Percentiles rank a stretch among this genome's conserved stretches.
These are phyloP conservation scores for Noccaea bulbosa DNA, from an alignment of 345 rosid genomes.

Conservation along the genomic window DNA sequence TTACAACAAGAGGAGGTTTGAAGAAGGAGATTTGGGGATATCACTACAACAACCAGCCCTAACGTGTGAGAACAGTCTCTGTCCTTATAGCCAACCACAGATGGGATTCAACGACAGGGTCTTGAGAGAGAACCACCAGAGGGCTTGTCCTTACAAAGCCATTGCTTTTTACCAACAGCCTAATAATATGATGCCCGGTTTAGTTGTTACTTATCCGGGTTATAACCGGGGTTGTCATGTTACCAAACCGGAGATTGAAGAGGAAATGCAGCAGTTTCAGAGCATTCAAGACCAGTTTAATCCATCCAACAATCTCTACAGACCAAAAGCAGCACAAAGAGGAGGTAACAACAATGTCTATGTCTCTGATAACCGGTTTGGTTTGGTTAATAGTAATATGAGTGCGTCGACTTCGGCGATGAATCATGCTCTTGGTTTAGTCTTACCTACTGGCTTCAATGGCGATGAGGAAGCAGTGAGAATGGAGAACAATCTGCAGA, in stretches of 20 bases:
- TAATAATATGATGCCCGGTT: conserved; percentile 12
- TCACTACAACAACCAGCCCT: conserved; percentile 56
- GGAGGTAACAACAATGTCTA: conserved; percentile 3
- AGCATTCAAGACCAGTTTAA: conserved; percentile 14
- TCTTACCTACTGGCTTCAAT: conserved; percentile 6
- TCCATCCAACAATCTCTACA: conserved; percentile 18
- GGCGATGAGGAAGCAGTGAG: not conserved
- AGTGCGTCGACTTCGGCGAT: not conserved
- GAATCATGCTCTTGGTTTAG: conserved; percentile 29
- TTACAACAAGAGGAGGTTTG: conserved; percentile 72
- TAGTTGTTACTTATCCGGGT: conserved; percentile 15
- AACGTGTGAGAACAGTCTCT: conserved; percentile 68
- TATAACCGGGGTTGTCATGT: conserved; percentile 11
- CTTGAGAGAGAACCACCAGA: conserved; percentile 79
- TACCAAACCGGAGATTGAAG: conserved; percentile 3
- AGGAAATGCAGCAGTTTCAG: conserved; percentile 23
- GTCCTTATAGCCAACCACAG: conserved; percentile 66
- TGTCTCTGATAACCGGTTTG: not conserved
- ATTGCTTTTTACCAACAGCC: conserved; percentile 35
- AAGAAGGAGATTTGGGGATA: conserved; percentile 50
- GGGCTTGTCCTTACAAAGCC: conserved; percentile 58
- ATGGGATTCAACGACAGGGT: conserved; percentile 72
- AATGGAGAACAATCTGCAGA: conserved; percentile 32
- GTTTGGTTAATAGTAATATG: not conserved
- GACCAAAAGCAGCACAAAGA: not conserved